phyloP scores from a whole-genome alignment of 2,329 filamentous ascomycete species.

The Beauveria medogensis region DNA sequence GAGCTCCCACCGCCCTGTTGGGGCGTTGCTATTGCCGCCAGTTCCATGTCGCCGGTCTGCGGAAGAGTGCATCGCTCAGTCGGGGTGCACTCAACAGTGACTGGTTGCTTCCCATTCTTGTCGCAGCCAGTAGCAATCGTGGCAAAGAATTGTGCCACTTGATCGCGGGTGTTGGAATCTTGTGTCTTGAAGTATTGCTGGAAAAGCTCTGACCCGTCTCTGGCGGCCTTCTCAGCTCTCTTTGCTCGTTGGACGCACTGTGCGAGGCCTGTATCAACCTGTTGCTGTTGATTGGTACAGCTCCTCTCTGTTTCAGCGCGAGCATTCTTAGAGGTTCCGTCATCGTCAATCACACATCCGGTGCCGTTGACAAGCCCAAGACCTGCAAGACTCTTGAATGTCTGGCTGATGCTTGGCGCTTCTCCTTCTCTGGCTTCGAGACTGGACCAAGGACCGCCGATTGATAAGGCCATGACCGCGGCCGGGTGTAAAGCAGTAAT shows the following conservation, averaged over 20 bases:
- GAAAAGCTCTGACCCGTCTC: not conserved
- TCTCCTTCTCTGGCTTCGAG: not conserved
- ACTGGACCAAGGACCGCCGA: not conserved
- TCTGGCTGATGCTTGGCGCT: not conserved
- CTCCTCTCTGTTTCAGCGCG: not conserved
- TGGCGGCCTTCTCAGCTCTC: not conserved
- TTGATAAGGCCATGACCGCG: not conserved
- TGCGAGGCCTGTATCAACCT: not conserved
- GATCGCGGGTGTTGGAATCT: not conserved
- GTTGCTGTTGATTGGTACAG: not conserved
- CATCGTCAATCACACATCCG: not conserved
- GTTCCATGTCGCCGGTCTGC: not conserved
- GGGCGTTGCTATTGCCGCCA: not conserved
- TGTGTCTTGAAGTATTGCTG: not conserved
- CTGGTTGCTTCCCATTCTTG: not conserved
- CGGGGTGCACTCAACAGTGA: not conserved
- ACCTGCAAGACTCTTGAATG: not conserved
- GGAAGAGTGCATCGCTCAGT: not conserved
- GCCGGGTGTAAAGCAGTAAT: too few species aligned
- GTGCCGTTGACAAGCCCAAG: not conserved
- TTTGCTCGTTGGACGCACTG: not conserved
- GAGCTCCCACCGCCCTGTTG: too few species aligned
- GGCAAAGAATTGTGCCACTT: not conserved
- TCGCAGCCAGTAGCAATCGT: not conserved
- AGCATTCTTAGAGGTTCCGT: not conserved